These are phyloP conservation scores for Gamarada debralockiae DNA, from an alignment of 495 filamentous ascomycete species.

Conservation along the genomic window DNA sequence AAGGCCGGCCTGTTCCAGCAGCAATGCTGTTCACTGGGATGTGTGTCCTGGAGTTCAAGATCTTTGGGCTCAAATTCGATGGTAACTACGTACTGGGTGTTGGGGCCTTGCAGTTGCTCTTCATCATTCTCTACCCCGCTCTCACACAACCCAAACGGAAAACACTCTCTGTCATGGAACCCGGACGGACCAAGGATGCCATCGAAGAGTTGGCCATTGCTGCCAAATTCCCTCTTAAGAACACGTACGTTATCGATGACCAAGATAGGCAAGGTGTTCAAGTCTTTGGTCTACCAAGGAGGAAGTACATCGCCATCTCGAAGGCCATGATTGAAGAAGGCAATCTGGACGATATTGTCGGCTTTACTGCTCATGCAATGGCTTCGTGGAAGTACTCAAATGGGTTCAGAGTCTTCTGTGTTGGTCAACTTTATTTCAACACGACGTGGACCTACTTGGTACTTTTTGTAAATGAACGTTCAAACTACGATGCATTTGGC, in stretches of 20 bases:
- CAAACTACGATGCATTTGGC: neutral
- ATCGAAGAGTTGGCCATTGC: neutral
- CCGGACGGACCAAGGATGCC: neutral
- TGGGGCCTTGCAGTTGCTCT: too few relatives aligned
- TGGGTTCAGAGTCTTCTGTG: neutral
- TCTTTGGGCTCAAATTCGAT: too few relatives aligned
- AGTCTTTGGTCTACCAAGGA: neutral
- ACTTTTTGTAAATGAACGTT: neutral
- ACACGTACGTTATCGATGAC: neutral
- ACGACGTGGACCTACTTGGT: neutral
- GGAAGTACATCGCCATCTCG: neutral
- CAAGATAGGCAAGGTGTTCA: neutral
- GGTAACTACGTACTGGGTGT: too few relatives aligned
- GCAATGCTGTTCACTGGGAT: too few relatives aligned
- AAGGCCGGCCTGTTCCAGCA: too few relatives aligned
- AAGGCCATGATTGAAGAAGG: neutral
- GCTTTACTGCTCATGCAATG: neutral
- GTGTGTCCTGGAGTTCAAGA: too few relatives aligned
- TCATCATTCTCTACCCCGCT: neutral
- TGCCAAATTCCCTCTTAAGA: constrained; percentile 1
- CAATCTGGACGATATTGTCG: constrained; percentile 1
- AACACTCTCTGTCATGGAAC: neutral
- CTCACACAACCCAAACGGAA: neutral
- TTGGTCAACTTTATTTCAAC: neutral
- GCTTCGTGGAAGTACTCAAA: neutral